Percentiles rank a stretch among this genome's conserved stretches.
These are phyloP conservation scores for Penicillium griseofulvum DNA, from an alignment of 2,329 filamentous ascomycete genomes.

Conservation along the genomic window DNA sequence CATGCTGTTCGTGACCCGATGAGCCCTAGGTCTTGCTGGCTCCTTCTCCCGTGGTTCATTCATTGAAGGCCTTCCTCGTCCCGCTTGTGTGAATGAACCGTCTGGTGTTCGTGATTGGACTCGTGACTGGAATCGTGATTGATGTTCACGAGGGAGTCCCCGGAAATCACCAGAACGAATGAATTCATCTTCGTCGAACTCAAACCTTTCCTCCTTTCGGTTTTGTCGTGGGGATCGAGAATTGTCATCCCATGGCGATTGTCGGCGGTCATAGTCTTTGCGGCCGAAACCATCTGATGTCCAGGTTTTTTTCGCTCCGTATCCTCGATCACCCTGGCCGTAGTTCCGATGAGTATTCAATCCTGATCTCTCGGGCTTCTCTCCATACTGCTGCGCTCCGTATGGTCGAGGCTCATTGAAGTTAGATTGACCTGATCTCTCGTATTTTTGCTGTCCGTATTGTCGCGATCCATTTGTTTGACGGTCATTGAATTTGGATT, in stretches of 20 bases:
- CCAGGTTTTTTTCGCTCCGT: background rate
- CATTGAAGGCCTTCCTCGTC: background rate
- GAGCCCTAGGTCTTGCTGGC: conserved; percentile 11
- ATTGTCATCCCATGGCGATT: background rate
- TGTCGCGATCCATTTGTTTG: background rate
- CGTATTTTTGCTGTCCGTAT: background rate
- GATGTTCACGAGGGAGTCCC: conserved; percentile 24
- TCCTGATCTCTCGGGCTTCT: background rate
- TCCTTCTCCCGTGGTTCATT: conserved; percentile 8
- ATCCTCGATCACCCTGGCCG: background rate
- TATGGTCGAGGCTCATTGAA: background rate
- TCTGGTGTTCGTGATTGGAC: conserved; percentile 4
- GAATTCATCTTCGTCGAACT: conserved; percentile 33
- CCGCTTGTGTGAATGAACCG: background rate
- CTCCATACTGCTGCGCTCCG: background rate
- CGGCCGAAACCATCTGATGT: background rate
- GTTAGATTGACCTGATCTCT: background rate
- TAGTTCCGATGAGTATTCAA: background rate
- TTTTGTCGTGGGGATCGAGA: background rate
- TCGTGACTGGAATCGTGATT: conserved; percentile 9
- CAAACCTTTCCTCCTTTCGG: background rate
- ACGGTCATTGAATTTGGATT: background rate
- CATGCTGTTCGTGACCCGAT: conserved; percentile 22
- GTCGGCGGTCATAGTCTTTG: background rate
- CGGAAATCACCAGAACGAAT: conserved; percentile 32